These are phyloP conservation scores for Dactylella cylindrospora DNA, from an alignment of 2,329 filamentous ascomycete genomes.

Conservation along the genomic window DNA sequence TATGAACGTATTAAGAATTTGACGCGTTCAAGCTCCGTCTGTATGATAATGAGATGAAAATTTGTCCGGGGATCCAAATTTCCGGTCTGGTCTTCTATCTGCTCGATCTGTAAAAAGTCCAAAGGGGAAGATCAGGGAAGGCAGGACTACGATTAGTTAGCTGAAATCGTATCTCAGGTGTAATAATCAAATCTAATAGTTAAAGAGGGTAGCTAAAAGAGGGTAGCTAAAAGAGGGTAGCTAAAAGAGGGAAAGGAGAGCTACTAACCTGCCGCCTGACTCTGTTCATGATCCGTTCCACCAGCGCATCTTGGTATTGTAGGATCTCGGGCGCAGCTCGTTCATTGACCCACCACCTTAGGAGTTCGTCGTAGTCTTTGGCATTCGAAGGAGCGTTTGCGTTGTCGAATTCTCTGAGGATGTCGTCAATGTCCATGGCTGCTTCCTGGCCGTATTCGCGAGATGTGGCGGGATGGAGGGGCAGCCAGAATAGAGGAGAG, in stretches of 20 bases:
- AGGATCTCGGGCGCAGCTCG: constrained; percentile 86
- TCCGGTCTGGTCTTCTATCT: constrained; percentile 74
- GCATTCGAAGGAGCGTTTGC: constrained; percentile 60
- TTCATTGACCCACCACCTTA: constrained; percentile 93
- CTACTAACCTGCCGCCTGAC: constrained; percentile 62
- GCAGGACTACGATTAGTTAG: constrained; percentile 44
- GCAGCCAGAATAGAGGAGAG: background rate
- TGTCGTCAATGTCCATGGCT: constrained; percentile 76
- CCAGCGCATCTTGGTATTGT: constrained; percentile 71
- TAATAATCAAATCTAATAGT: no score
- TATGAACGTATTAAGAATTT: constrained; percentile 87
- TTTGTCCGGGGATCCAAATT: constrained; percentile 88
- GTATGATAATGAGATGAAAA: constrained; percentile 88
- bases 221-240: background rate
- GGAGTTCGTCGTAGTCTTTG: constrained; percentile 76
- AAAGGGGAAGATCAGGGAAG: constrained; percentile 5
- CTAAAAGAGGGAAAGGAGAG: background rate
- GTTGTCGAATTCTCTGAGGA: constrained; percentile 70
- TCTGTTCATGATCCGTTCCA: constrained; percentile 76
- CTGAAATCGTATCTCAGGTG: constrained; percentile 40
- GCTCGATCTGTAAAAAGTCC: constrained; percentile 59
- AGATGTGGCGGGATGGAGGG: background rate
- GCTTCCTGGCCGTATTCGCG: background rate
- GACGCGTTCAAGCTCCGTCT: constrained; percentile 92
- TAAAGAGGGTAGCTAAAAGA: background rate